Conservation (phyloP, 371 early-diverging fungal species). For the Circinella minor region DNA sequence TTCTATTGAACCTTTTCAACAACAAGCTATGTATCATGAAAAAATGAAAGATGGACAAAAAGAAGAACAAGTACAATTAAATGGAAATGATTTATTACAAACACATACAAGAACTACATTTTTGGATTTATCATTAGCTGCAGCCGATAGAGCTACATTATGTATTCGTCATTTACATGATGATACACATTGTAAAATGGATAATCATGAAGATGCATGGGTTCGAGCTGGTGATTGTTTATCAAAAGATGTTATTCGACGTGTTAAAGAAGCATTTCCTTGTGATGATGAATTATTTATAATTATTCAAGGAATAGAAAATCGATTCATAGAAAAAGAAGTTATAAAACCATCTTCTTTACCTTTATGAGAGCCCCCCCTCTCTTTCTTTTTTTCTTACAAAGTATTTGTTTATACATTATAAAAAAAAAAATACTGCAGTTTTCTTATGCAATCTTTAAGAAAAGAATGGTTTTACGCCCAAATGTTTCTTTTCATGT, state of each 20-base stretch:
- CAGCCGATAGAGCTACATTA: constrained; percentile 31
- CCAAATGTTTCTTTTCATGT: not conserved
- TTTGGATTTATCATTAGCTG: constrained; percentile 40
- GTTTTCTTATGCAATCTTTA: not conserved
- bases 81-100: constrained; percentile 23
- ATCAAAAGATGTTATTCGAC: constrained; percentile 33
- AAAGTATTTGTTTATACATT: too few species aligned
- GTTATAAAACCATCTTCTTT: not conserved
- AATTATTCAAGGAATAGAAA: constrained; percentile 6
- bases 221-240: constrained; percentile 20
- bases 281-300: constrained; percentile 38
- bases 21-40: not conserved
- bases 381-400: too few species aligned
- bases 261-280: constrained; percentile 35
- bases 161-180: constrained; percentile 20
- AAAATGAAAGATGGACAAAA: constrained; percentile 10
- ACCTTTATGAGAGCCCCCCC: not conserved
- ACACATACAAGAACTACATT: constrained; percentile 49
- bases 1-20: constrained; percentile 17
- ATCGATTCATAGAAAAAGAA: not conserved
- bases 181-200: too few species aligned
- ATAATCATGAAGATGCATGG: constrained; percentile 22
- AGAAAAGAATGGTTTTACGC: not conserved
- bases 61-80: too few species aligned
- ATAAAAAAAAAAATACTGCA: too few species aligned